Conservation (phyloP, 129 eudicot species). For the Lactuca sativa region DNA sequence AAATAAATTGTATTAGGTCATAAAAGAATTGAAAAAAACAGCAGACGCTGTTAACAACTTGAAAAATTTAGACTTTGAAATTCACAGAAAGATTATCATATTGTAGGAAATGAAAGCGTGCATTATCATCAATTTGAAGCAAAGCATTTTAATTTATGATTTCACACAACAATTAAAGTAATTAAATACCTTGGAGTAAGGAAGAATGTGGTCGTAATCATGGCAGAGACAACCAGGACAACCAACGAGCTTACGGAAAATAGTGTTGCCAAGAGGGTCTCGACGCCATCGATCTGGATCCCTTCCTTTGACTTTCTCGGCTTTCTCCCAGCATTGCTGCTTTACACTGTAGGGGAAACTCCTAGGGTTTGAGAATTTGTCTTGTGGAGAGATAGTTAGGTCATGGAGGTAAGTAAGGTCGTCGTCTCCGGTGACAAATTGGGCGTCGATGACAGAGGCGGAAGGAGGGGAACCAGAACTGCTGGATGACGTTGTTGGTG, state of each 20-base stretch:
- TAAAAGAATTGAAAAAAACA: neutral
- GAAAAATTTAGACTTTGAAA: neutral
- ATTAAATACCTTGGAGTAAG: conserved; percentile 76
- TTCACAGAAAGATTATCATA: conserved; percentile 15
- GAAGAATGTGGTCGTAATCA: conserved; percentile 90
- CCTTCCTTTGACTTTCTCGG: conserved; percentile 80
- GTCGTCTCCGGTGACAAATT: conserved; percentile 44
- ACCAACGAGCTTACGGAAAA: conserved; percentile 84
- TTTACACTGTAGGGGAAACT: conserved; percentile 85
- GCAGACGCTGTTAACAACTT: conserved; percentile 14
- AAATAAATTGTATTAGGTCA: conserved; percentile 4
- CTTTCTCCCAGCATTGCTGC: conserved; percentile 97
- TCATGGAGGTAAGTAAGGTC: conserved; percentile 42
- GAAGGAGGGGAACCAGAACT: conserved; percentile 31
- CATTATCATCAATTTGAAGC: neutral
- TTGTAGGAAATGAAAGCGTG: neutral
- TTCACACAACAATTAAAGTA: neutral
- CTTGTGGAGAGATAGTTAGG: conserved; percentile 41
- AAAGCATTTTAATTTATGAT: neutral
- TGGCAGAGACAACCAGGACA: conserved; percentile 95
- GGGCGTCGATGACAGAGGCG: conserved; percentile 39
- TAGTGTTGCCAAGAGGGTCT: conserved; percentile 71
- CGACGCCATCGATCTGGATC: conserved; percentile 95
- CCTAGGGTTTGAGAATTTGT: conserved; percentile 60
- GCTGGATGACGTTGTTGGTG: neutral